Base-by-base conservation (phyloP, 2,329 filamentous ascomycete genomes). In the Alternaria sp. region DNA sequence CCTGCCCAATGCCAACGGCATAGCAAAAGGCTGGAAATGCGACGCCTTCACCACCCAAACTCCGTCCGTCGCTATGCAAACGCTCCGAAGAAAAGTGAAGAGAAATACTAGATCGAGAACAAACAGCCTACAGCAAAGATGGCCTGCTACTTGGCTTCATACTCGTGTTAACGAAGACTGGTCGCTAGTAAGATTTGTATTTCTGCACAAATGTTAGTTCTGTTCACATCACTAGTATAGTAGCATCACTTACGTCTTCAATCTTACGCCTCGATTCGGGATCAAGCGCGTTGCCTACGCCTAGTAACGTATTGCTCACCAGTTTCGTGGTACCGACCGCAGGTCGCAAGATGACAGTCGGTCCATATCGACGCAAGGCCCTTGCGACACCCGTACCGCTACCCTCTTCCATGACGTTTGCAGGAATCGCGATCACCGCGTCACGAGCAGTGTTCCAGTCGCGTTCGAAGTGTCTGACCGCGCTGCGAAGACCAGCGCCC, bases 371-470 rank as follows among this genome's bases (percentile, higher is more conserved):
- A 64, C 90, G 86, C 18, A 99, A 89, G 2, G 91, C 94, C 73
- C 85, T 89, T 14, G 93, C 93, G 1, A 92, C 93, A 2, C 92
- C 93, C 45, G 89, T 88, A 1, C 95, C 94, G 63, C 89, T 94
- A 21, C 89, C 88, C 73, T 92, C 94, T 74, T 97, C 94, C 85
- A 97, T 90, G 1, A 97, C 88, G 77, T 98, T 95, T 0, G 91
- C 92, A 0, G 96, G 95, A 25, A 99, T 93, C 2, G 95, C 96
- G 72, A 99, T 95, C 61, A 99, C 93, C 10, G 95, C 96, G 80
- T 99, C 94, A 60, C 90, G 86, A 0, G 96, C 93, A 47, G 94
- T 85, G 43, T 95, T 86, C n/a, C 99, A 84, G 78, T 99, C 96
- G 33, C 94, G 88, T 64, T 94, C 90, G 26, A 99, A 85, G 57